Evolutionary conservation across 306 rosid genomes (phyloP).

Genomic region (Styphnolobium japonicum): DNA sequence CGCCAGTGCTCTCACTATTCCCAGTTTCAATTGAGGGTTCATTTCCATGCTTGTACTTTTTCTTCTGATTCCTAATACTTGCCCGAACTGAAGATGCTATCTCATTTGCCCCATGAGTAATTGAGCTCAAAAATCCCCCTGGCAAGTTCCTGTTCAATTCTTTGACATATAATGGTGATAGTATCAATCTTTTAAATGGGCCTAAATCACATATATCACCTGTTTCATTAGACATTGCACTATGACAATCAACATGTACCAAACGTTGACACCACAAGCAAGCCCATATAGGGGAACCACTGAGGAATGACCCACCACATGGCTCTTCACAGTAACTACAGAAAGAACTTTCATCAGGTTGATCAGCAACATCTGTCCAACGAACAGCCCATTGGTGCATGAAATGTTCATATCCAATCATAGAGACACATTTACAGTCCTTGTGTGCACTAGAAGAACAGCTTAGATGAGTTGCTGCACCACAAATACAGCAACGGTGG

Average conservation of each 20-base stretch:
- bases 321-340: constrained; percentile 97
- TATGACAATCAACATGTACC: constrained; percentile 96
- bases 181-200: constrained; percentile 75
- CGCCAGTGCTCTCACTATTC: constrained; percentile 57
- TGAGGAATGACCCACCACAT: constrained; percentile 90
- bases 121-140: constrained; percentile 80
- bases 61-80: constrained; percentile 81
- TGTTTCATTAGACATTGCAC: constrained; percentile 73
- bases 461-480: constrained; percentile 81
- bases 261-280: constrained; percentile 96
- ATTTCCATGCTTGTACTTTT: constrained; percentile 74
- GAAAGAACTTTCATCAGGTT: constrained; percentile 72
- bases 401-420: constrained; percentile 76
- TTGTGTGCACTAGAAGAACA: constrained; percentile 83
- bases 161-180: constrained; percentile 82
- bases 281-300: constrained; percentile 97
- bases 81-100: constrained; percentile 93
- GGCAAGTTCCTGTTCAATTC: constrained; percentile 53
- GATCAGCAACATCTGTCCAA: constrained; percentile 91
- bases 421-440: constrained; percentile 94
- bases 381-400: constrained; percentile 97
- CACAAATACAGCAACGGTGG: constrained; percentile 75
- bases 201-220: constrained; percentile 97
- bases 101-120: constrained; percentile 98
- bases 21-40: constrained; percentile 58